These are phyloP conservation scores for Solanum bukasovii DNA, from an alignment of 257 asterid genomes.

Conservation along the genomic window DNA sequence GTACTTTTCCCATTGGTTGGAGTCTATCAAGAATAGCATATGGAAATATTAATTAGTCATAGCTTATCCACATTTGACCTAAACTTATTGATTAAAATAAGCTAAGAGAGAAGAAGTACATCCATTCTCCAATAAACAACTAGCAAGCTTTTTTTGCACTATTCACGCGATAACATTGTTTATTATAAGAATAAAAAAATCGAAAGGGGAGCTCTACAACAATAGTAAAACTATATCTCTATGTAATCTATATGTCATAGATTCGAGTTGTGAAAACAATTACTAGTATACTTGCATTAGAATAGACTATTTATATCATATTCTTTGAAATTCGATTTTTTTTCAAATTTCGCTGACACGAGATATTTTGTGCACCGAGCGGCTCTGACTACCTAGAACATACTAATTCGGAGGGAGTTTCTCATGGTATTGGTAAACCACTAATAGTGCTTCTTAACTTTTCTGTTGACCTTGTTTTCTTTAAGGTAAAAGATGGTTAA, in stretches of 20 bases:
- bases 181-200: conserved; percentile 2
- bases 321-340: accelerated
- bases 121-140: conserved; percentile 11
- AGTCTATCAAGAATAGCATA: conserved; percentile 15
- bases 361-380: accelerated
- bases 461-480: not conserved
- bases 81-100: conserved; percentile 18
- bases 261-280: not conserved
- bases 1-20: not conserved
- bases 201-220: not conserved
- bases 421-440: not conserved
- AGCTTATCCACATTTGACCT: conserved; percentile 27
- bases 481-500: not conserved
- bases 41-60: conserved; percentile 10
- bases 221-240: not conserved
- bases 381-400: not conserved
- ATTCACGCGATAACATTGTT: conserved; percentile 16
- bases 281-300: accelerated
- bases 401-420: not conserved
- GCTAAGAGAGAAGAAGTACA: conserved; percentile 9
- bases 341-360: accelerated
- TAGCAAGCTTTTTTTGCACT: conserved; percentile 2
- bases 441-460: not conserved
- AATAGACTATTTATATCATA: not conserved
- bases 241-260: not conserved